A percentile compares a stretch with the other conserved stretches of the same genome.
phyloP scores from a whole-genome alignment of 768 basidiomycete genomes.

The Cubamyces sp. region DNA sequence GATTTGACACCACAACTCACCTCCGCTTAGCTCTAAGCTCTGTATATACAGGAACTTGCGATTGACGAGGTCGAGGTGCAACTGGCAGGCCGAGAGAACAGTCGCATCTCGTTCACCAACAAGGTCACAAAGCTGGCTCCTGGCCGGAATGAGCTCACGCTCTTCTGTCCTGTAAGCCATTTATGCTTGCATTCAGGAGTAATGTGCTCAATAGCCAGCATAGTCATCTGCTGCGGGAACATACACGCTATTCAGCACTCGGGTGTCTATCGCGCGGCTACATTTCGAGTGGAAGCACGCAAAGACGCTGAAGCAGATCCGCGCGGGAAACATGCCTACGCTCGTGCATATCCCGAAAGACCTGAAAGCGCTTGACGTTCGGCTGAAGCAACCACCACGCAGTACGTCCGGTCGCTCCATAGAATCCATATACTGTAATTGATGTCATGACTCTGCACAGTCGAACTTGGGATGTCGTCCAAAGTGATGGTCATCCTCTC shows the following conservation, averaged over 20 bases:
- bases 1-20: not conserved
- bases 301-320: slow-evolving; percentile 24
- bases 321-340: slow-evolving; percentile 38
- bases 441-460: slow-evolving; percentile 40
- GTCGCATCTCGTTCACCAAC: slow-evolving; percentile 59
- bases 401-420: slow-evolving; percentile 28
- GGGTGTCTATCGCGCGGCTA: slow-evolving; percentile 66
- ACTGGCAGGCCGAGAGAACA: slow-evolving; percentile 65
- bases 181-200: slow-evolving; percentile 6
- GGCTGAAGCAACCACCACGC: slow-evolving; percentile 57
- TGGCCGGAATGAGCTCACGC: slow-evolving; percentile 58
- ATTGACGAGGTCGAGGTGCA: slow-evolving; percentile 64
- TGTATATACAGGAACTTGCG: slow-evolving; percentile 53
- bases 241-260: slow-evolving; percentile 68
- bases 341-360: slow-evolving; percentile 70
- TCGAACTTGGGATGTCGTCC: slow-evolving; percentile 65
- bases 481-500: slow-evolving; percentile 59
- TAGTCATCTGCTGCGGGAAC: slow-evolving; percentile 75
- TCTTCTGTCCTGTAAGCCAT: slow-evolving; percentile 82
- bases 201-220: not conserved
- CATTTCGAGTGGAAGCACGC: slow-evolving; percentile 64
- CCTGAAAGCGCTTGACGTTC: slow-evolving; percentile 62
- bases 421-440: no score
- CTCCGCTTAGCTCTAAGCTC: not conserved
- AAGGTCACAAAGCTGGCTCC: slow-evolving; percentile 49